Evolutionary conservation across 192 early-diverging fungal genomes (phyloP).

Genomic region (Coemansia nantahalensis): DNA sequence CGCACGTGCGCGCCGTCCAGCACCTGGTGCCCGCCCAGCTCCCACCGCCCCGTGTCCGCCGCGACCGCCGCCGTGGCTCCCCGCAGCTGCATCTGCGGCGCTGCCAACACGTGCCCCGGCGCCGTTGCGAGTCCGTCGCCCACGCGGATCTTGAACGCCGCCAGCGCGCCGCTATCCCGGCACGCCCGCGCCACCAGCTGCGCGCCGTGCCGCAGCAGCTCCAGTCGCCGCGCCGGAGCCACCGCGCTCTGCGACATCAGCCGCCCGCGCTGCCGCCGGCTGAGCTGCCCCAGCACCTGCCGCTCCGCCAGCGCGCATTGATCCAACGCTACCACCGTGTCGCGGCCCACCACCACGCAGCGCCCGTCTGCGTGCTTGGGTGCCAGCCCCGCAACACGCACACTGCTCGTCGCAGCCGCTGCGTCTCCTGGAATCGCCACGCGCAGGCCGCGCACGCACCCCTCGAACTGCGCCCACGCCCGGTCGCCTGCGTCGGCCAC

Average conservation of each 20-base stretch:
- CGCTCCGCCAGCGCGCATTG: constrained; percentile 3
- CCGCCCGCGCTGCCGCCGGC: constrained; percentile 7
- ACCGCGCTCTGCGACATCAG: constrained; percentile 2
- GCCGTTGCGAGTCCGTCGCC: constrained; percentile 5
- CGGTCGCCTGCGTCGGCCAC: no score
- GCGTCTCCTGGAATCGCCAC: not conserved
- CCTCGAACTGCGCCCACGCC: constrained; percentile 12
- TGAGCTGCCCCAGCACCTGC: not conserved
- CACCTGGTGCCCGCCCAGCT: not conserved
- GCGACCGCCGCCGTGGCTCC: not conserved
- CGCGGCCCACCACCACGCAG: constrained; percentile 8
- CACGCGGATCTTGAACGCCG: constrained; percentile 17
- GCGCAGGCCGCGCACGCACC: constrained; percentile 1
- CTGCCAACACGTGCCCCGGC: constrained; percentile 2
- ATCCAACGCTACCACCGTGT: constrained; percentile 7
- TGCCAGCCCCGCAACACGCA: constrained; percentile 2
- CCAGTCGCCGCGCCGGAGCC: not conserved
- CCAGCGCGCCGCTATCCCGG: not conserved
- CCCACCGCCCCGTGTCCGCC: constrained; percentile 5
- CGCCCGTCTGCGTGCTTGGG: constrained; percentile 2
- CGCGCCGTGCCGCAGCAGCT: constrained; percentile 3
- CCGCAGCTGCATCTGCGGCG: constrained; percentile 3
- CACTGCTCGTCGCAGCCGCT: not conserved
- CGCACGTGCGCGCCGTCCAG: constrained; percentile 1
- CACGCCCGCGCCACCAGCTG: not conserved